These are phyloP conservation scores for Yamadazyma blattariae DNA, from an alignment of 1,139 yeast genomes.

Conservation along the genomic window DNA sequence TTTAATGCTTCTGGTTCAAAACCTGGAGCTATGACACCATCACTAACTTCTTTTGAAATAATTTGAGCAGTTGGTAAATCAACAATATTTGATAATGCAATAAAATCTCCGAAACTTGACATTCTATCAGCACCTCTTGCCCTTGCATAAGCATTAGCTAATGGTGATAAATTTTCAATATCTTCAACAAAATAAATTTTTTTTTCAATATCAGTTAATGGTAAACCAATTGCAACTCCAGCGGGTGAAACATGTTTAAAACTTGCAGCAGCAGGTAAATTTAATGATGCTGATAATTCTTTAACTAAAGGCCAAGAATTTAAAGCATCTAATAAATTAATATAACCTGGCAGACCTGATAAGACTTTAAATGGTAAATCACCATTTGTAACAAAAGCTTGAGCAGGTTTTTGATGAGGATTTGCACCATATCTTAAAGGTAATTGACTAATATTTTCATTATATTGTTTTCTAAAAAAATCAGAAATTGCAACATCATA, in stretches of 20 bases:
- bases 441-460: slow-evolving; percentile 85
- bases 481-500: slow-evolving; percentile 95
- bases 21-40: slow-evolving; percentile 99
- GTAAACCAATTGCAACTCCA: slow-evolving; percentile 96
- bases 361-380: slow-evolving; percentile 91
- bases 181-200: slow-evolving; percentile 93
- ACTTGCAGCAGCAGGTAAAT: slow-evolving; percentile 97
- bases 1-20: slow-evolving; percentile 89
- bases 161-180: slow-evolving; percentile 90
- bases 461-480: slow-evolving; percentile 94
- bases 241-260: slow-evolving; percentile 99
- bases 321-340: slow-evolving; percentile 90
- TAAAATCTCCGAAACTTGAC: slow-evolving; percentile 98
- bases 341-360: slow-evolving; percentile 95
- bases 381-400: slow-evolving; percentile 85
- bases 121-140: slow-evolving; percentile 99
- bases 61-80: slow-evolving; percentile 96
- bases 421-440: slow-evolving; percentile 97
- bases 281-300: slow-evolving; percentile 90
- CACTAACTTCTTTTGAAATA: slow-evolving; percentile 95
- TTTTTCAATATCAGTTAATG: slow-evolving; percentile 86
- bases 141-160: slow-evolving; percentile 97
- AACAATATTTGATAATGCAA: slow-evolving; percentile 93
- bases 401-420: slow-evolving; percentile 99
- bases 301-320: slow-evolving; percentile 99